Evolutionary conservation across 208 protist genomes (phyloP).

Genomic region (Polymyxa betae): DNA sequence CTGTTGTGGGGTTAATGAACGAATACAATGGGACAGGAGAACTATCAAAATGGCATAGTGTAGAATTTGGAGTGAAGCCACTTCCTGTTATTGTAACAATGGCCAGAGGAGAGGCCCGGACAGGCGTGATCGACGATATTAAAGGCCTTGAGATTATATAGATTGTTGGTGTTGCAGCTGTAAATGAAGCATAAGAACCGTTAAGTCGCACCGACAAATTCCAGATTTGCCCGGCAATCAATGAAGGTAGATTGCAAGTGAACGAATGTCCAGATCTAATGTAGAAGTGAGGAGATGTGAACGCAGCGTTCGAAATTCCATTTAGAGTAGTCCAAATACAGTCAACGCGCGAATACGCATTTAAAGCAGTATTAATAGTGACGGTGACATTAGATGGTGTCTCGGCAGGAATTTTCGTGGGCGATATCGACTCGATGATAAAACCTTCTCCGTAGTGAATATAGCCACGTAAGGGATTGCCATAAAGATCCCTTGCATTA

Average conservation of each 20-base stretch:
- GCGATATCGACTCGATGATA: not conserved
- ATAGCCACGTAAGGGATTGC: not conserved
- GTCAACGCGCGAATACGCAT: not conserved
- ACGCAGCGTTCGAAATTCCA: not conserved
- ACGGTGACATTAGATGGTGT: not conserved
- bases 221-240: not conserved
- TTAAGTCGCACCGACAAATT: not conserved
- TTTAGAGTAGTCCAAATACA: not conserved
- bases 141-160: not conserved
- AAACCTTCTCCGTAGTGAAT: not conserved
- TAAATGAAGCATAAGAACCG: not conserved
- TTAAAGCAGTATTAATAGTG: not conserved
- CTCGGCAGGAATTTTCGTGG: not conserved
- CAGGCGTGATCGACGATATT: not conserved
- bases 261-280: not conserved
- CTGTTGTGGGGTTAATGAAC: too few relatives aligned
- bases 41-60: not conserved
- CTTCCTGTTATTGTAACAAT: not conserved
- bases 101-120: not conserved
- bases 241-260: not conserved
- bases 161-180: not conserved
- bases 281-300: not conserved
- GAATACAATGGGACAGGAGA: not conserved
- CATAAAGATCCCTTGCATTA: not conserved
- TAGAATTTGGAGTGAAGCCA: not conserved